Percentiles rank a stretch among this genome's conserved stretches.
phyloP scores from a whole-genome alignment of 2,329 filamentous ascomycete genomes.

The Paraphoma chrysanthemicola region DNA sequence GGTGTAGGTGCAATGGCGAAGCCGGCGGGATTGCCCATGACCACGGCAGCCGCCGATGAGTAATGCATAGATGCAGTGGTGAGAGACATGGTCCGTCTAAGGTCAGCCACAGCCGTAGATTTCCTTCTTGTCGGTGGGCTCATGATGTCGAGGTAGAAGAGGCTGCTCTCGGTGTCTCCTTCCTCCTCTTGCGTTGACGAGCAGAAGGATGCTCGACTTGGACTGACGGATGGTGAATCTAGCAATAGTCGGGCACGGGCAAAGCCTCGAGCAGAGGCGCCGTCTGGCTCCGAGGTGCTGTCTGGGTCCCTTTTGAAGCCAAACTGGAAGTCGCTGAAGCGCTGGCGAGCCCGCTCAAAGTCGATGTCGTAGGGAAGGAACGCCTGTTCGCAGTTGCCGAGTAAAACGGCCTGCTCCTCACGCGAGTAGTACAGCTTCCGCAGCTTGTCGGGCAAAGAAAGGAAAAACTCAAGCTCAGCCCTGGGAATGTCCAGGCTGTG shows the following conservation, averaged over 20 bases:
- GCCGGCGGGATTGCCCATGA: constrained; percentile 53
- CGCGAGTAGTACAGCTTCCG: constrained; percentile 72
- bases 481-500: constrained; percentile 51
- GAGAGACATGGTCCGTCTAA: constrained; percentile 73
- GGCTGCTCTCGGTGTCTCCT: constrained; percentile 25
- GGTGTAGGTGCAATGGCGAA: constrained; percentile 36
- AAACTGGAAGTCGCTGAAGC: constrained; percentile 42
- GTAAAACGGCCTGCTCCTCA: constrained; percentile 72
- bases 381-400: constrained; percentile 37
- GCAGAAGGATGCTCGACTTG: constrained; percentile 18
- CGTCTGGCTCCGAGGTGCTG: constrained; percentile 1
- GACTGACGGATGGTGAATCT: constrained; percentile 25
- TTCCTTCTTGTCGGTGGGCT: constrained; percentile 26
- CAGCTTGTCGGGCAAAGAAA: constrained; percentile 75
- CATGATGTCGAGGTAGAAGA: constrained; percentile 39
- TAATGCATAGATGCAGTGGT: constrained; percentile 68
- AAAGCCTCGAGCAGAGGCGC: constrained; percentile 14
- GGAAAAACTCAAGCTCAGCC: constrained; percentile 71
- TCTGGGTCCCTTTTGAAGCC: constrained; percentile 25
- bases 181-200: constrained; percentile 18
- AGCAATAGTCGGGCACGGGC: constrained; percentile 25
- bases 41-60: constrained; percentile 54
- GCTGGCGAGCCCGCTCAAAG: constrained; percentile 31
- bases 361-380: constrained; percentile 15
- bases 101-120: constrained; percentile 17